Percentiles rank a stretch among this genome's conserved stretches.
These are phyloP conservation scores for Sphagnurus paluster DNA, from an alignment of 1,284 basidiomycete genomes.

Conservation along the genomic window DNA sequence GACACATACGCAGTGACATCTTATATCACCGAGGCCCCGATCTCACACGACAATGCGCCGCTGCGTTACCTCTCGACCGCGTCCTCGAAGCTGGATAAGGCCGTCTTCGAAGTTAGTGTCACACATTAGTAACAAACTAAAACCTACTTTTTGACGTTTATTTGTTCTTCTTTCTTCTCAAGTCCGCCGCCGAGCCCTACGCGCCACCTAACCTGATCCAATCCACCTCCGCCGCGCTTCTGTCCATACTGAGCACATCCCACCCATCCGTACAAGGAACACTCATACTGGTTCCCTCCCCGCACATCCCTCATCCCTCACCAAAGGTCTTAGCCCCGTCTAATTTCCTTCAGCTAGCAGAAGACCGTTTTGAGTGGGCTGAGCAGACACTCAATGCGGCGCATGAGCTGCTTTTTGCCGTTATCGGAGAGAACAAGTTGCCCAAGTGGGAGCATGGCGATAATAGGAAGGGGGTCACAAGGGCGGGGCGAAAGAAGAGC, in stretches of 20 bases:
- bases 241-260: conserved; percentile 33
- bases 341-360: conserved; percentile 29
- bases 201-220: conserved; percentile 61
- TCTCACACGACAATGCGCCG: conserved; percentile 44
- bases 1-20: conserved; percentile 53
- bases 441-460: conserved; percentile 12
- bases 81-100: conserved; percentile 25
- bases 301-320: conserved; percentile 39
- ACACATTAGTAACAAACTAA: conserved; percentile 1
- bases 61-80: conserved; percentile 53
- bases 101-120: too few relatives aligned
- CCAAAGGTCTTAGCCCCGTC: conserved; percentile 36
- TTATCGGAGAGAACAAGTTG: conserved; percentile 25
- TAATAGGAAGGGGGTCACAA: conserved; percentile 6
- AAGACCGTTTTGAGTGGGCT: conserved; percentile 37
- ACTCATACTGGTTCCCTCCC: conserved; percentile 52
- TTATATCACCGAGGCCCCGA: conserved; percentile 45
- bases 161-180: conserved; percentile 15
- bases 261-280: conserved; percentile 18
- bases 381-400: conserved; percentile 32
- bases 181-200: conserved; percentile 36
- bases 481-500: conserved; percentile 16
- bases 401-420: conserved; percentile 35
- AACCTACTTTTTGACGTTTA: neutral
- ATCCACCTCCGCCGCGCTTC: conserved; percentile 54